Evolutionary conservation across 2,329 filamentous ascomycete species (phyloP).

Genomic region (Neofusicoccum sp.): DNA sequence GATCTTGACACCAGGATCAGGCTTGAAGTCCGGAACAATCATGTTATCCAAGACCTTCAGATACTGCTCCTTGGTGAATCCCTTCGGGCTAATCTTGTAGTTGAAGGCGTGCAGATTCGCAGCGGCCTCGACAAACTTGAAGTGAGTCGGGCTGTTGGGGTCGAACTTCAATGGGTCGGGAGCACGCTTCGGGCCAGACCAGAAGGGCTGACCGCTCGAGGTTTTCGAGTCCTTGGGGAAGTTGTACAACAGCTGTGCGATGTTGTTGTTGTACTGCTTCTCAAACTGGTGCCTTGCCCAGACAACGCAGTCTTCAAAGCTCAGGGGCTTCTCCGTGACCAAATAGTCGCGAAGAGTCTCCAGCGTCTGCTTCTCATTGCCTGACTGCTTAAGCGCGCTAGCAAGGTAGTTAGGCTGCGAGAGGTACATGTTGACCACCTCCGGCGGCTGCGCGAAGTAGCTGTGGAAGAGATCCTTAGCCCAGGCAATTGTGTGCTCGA

Average conservation of each 20-base stretch:
- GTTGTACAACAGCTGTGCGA: constrained; percentile 92
- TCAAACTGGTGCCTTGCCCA: constrained; percentile 95
- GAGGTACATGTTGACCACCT: constrained; percentile 92
- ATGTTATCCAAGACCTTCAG: constrained; percentile 80
- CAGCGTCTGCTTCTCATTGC: constrained; percentile 89
- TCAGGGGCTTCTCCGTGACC: constrained; percentile 85
- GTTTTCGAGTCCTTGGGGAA: constrained; percentile 94
- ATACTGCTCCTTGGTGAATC: constrained; percentile 68
- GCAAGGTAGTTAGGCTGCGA: constrained; percentile 89
- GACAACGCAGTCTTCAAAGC: constrained; percentile 92
- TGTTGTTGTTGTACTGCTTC: constrained; percentile 94
- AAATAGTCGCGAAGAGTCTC: constrained; percentile 88
- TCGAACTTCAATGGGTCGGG: constrained; percentile 91
- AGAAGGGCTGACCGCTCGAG: constrained; percentile 86
- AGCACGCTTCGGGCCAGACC: constrained; percentile 97
- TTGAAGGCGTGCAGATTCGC: constrained; percentile 97
- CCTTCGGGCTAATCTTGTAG: constrained; percentile 90
- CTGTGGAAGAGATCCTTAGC: constrained; percentile 93
- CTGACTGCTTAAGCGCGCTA: constrained; percentile 82
- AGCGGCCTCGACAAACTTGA: constrained; percentile 81
- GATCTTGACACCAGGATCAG: constrained; percentile 89
- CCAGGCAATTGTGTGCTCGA: constrained; percentile 99
- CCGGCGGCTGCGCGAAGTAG: constrained; percentile 88
- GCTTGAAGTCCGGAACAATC: constrained; percentile 93
- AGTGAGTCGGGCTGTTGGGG: constrained; percentile 77